Conservation (phyloP, 202 grass and related monocot species). For the Miscanthus sacchariflorus region DNA sequence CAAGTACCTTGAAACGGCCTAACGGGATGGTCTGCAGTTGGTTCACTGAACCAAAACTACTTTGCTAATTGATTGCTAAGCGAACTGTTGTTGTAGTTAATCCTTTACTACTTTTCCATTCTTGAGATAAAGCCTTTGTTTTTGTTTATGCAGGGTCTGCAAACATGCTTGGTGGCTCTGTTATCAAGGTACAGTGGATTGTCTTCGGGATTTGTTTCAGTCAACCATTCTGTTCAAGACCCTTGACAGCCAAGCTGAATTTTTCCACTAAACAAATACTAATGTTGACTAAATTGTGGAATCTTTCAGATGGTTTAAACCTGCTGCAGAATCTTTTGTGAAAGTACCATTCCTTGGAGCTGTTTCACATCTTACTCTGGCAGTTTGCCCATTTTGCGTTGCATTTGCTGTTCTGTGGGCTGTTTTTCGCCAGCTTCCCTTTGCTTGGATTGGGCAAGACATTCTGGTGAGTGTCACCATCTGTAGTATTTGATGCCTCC, state of each 20-base stretch:
- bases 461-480: constrained; percentile 70
- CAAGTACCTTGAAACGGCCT: not conserved
- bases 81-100: constrained; percentile 27
- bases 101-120: constrained; percentile 10
- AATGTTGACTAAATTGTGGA: constrained; percentile 35
- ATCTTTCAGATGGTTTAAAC: constrained; percentile 90
- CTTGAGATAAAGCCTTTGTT: constrained; percentile 39
- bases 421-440: constrained; percentile 65
- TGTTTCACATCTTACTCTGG: constrained; percentile 86
- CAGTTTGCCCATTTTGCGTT: constrained; percentile 78
- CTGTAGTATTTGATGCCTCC: constrained; percentile 2
- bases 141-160: constrained; percentile 75
- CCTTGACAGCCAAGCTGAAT: constrained; percentile 8
- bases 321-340: constrained; percentile 78
- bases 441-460: constrained; percentile 96
- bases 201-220: constrained; percentile 43
- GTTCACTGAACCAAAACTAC: not conserved
- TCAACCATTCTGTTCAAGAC: constrained; percentile 32
- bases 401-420: constrained; percentile 89
- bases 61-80: constrained; percentile 5
- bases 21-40: not conserved
- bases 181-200: constrained; percentile 75
- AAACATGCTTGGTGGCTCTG: constrained; percentile 95
- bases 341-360: constrained; percentile 93
- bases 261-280: not conserved